Percentiles rank a stretch among this genome's conserved stretches.
Conservation (phyloP, 2,329 filamentous ascomycete species). For the Monilinia aucupariae region DNA sequence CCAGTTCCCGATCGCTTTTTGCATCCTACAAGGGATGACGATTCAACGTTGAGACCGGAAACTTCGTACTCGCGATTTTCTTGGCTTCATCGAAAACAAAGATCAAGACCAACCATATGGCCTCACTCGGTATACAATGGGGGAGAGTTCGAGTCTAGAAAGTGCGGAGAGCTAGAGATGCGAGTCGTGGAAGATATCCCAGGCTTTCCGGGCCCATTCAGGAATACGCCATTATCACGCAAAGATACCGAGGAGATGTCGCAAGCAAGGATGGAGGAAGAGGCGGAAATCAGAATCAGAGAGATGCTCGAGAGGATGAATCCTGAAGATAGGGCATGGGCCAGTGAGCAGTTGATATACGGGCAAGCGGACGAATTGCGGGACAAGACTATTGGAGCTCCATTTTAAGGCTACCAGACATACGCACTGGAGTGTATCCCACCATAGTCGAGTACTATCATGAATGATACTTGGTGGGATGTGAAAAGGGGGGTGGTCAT, state of each 20-base stretch:
- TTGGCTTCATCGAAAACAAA: slow-evolving; percentile 7
- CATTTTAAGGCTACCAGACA: neutral
- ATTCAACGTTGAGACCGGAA: neutral
- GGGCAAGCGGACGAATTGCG: slow-evolving; percentile 10
- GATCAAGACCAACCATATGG: slow-evolving; percentile 4
- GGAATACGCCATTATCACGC: neutral
- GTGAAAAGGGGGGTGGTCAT: neutral
- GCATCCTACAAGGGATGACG: neutral
- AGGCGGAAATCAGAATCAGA: slow-evolving; percentile 13
- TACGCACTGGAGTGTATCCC: neutral
- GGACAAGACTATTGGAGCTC: slow-evolving; percentile 12
- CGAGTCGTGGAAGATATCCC: slow-evolving; percentile 11
- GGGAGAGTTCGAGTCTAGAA: neutral
- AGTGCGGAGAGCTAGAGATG: slow-evolving; percentile 11
- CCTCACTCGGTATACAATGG: slow-evolving; percentile 15
- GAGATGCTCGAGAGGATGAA: slow-evolving; percentile 16
- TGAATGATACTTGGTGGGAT: neutral
- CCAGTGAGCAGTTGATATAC: slow-evolving; percentile 17
- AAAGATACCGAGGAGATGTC: slow-evolving; percentile 11
- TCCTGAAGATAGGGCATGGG: slow-evolving; percentile 15
- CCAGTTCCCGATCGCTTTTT: slow-evolving; percentile 8
- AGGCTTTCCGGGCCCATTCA: slow-evolving; percentile 4
- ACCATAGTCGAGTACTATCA: neutral
- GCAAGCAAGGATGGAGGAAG: slow-evolving; percentile 15
- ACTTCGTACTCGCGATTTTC: slow-evolving; percentile 3